Percentiles rank a stretch among this genome's conserved stretches.
phyloP scores from a whole-genome alignment of 2,329 filamentous ascomycete species.

The Tolypocladium nubicola region DNA sequence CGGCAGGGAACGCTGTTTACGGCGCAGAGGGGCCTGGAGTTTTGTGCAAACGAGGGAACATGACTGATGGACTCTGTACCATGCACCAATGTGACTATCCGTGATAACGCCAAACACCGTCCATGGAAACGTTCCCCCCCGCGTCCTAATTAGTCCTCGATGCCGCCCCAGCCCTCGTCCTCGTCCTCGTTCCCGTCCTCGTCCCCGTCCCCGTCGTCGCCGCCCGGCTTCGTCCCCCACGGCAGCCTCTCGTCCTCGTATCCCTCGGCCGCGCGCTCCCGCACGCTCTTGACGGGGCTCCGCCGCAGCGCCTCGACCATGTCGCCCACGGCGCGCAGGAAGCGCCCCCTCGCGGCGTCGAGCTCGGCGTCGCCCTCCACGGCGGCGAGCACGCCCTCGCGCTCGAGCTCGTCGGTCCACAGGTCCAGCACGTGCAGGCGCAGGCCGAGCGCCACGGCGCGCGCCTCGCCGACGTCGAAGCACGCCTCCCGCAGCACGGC shows the following conservation, averaged over 20 bases:
- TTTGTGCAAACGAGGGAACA: not conserved
- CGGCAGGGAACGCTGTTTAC: not conserved
- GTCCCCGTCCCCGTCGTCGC: constrained; percentile 23
- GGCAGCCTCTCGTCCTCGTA: constrained; percentile 65
- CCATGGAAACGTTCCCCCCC: not conserved
- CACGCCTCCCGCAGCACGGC: constrained; percentile 18
- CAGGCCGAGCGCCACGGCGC: constrained; percentile 69
- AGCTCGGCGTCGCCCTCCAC: constrained; percentile 13
- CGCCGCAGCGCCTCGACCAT: constrained; percentile 46
- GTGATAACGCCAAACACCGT: not conserved
- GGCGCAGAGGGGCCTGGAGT: not conserved
- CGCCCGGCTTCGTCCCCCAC: constrained; percentile 31
- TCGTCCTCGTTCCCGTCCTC: constrained; percentile 26
- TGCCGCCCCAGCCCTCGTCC: constrained; percentile 53
- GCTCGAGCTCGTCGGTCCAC: constrained; percentile 83
- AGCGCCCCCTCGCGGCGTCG: constrained; percentile 24
- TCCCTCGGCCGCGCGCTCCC: constrained; percentile 57
- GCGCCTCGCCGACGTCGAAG: constrained; percentile 23
- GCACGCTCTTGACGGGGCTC: constrained; percentile 60
- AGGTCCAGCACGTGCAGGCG: constrained; percentile 82
- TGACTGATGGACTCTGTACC: not conserved
- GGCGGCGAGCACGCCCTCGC: constrained; percentile 42
- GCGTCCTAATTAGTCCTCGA: constrained; percentile 54
- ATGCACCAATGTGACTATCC: not conserved
- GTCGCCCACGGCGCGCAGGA: constrained; percentile 41